Evolutionary conservation across 306 rosid genomes (phyloP).

Genomic region (Prosopis cineraria): DNA sequence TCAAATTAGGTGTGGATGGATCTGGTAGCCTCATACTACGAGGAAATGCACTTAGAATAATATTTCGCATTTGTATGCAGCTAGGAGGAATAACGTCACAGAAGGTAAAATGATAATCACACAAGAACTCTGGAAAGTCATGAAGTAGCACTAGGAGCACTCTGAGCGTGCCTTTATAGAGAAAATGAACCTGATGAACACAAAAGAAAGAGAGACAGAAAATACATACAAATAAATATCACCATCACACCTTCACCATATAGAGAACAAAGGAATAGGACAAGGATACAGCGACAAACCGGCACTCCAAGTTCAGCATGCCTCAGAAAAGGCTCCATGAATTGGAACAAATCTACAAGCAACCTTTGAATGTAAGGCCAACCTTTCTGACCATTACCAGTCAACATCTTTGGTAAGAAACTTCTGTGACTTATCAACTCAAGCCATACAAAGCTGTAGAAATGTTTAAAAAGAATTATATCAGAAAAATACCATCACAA

Average conservation of each 20-base stretch:
- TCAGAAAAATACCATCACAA: not conserved
- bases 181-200: constrained; percentile 68
- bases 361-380: constrained; percentile 87
- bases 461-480: constrained; percentile 30
- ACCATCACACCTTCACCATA: not conserved
- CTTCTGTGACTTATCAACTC: constrained; percentile 96
- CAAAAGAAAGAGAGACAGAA: not conserved
- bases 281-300: constrained; percentile 50
- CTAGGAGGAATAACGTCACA: constrained; percentile 98
- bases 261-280: constrained; percentile 21
- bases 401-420: constrained; percentile 95
- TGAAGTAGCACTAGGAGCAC: constrained; percentile 96
- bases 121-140: constrained; percentile 93
- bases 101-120: constrained; percentile 95
- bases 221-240: not conserved
- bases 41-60: constrained; percentile 96
- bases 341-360: constrained; percentile 92
- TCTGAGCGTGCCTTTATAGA: constrained; percentile 93
- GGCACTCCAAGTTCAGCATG: constrained; percentile 88
- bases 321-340: constrained; percentile 97
- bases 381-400: constrained; percentile 90
- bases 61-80: constrained; percentile 97
- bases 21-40: constrained; percentile 98
- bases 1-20: constrained; percentile 90
- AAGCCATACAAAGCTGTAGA: constrained; percentile 95